A percentile compares a stretch with the other conserved stretches of the same genome.
These are phyloP conservation scores for Hericium erinaceus DNA, from an alignment of 768 basidiomycete species.

Conservation along the genomic window DNA sequence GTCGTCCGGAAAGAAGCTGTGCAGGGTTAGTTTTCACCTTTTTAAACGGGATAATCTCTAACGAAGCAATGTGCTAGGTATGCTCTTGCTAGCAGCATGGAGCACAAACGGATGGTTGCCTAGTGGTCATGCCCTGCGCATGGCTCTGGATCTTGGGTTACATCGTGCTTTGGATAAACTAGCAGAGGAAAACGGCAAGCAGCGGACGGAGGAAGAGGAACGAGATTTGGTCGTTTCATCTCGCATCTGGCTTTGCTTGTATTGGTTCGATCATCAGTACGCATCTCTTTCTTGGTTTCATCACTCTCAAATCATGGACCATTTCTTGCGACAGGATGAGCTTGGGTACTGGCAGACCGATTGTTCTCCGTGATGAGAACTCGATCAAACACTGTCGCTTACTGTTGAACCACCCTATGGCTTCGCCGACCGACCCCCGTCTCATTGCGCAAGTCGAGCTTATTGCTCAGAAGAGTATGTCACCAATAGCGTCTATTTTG, in stretches of 20 bases:
- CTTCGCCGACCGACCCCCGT: conserved; percentile 82
- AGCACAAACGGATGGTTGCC: conserved; percentile 93
- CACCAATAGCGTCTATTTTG: background rate
- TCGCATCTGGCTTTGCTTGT: conserved; percentile 88
- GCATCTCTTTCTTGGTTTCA: conserved; percentile 20
- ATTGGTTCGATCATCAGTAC: conserved; percentile 95
- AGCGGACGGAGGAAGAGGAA: conserved; percentile 73
- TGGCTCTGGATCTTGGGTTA: conserved; percentile 89
- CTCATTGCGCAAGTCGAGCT: conserved; percentile 84
- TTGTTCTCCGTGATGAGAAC: conserved; percentile 82
- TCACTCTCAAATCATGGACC: conserved; percentile 2
- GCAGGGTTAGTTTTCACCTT: conserved; percentile 46
- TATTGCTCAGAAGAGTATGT: conserved; percentile 82
- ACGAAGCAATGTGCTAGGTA: conserved; percentile 38
- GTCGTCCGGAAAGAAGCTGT: conserved; percentile 93
- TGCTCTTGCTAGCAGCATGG: conserved; percentile 89
- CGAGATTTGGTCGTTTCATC: conserved; percentile 86
- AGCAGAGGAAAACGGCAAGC: conserved; percentile 60
- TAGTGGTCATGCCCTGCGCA: conserved; percentile 91
- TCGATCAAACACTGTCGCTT: conserved; percentile 80
- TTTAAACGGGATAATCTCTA: background rate
- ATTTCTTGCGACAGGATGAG: conserved; percentile 54
- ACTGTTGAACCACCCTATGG: conserved; percentile 78
- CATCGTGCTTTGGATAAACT: conserved; percentile 90
- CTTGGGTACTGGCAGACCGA: conserved; percentile 83